Evolutionary conservation across 2,329 filamentous ascomycete genomes (phyloP).

Genomic region (Colletotrichum tofieldiae): DNA sequence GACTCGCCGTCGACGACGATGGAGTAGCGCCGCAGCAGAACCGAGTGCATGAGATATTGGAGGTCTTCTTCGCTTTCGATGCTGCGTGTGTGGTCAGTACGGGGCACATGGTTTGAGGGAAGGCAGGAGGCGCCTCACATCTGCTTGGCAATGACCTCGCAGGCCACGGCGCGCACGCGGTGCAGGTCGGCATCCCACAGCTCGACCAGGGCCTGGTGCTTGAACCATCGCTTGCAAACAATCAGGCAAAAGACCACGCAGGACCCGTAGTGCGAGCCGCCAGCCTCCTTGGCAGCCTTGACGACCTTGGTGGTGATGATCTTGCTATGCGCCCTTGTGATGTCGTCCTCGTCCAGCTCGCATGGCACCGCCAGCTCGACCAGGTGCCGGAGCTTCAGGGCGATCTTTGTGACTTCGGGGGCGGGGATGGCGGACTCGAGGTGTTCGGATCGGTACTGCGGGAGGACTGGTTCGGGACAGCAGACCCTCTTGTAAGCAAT

Average conservation of each 20-base stretch:
- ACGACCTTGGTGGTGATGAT: conserved; percentile 88
- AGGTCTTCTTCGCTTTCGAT: conserved; percentile 90
- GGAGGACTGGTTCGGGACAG: conserved; percentile 69
- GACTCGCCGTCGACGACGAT: conserved; percentile 80
- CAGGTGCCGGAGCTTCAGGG: conserved; percentile 90
- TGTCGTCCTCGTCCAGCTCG: conserved; percentile 82
- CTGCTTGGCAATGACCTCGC: conserved; percentile 91
- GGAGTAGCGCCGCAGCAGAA: conserved; percentile 91
- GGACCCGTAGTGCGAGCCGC: conserved; percentile 79
- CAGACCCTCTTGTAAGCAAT: conserved; percentile 33
- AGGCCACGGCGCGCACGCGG: conserved; percentile 83
- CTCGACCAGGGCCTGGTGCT: conserved; percentile 82
- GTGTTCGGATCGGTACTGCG: conserved; percentile 70
- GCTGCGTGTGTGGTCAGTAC: conserved; percentile 55
- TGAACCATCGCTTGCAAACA: conserved; percentile 81
- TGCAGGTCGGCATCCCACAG: conserved; percentile 95
- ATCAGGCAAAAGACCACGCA: conserved; percentile 91
- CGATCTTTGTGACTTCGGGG: conserved; percentile 88
- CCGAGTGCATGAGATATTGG: conserved; percentile 82
- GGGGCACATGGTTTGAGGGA: neutral
- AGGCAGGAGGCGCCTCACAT: conserved; percentile 50
- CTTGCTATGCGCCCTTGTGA: conserved; percentile 86
- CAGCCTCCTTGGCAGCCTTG: conserved; percentile 85
- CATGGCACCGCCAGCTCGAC: conserved; percentile 92
- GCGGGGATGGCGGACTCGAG: conserved; percentile 80